phyloP scores from a whole-genome alignment of 2,329 filamentous ascomycete genomes.

The Albophoma yamanashiensis region DNA sequence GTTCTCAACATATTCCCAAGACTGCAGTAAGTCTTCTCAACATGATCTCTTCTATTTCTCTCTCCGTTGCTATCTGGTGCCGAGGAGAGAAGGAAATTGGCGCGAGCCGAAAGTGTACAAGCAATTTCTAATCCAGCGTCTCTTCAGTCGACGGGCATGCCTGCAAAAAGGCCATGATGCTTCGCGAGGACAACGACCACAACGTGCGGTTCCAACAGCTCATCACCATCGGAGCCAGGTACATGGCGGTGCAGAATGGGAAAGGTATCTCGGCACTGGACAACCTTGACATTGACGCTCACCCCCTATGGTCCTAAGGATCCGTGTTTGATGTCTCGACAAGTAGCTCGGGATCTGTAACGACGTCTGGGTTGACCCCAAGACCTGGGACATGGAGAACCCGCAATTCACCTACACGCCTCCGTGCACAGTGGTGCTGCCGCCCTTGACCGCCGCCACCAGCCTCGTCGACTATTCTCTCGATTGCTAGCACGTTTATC shows the following conservation, averaged over 20 bases:
- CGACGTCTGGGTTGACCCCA: constrained; percentile 8
- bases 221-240: constrained; percentile 16
- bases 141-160: no score
- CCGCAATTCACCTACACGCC: constrained; percentile 14
- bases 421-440: no score
- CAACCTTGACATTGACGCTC: constrained; percentile 15
- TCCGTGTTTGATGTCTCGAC: constrained; percentile 13
- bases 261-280: constrained; percentile 13
- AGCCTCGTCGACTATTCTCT: no score
- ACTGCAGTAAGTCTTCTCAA: neutral
- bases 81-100: no score
- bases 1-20: no score
- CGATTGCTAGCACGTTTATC: no score
- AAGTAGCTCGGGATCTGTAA: constrained; percentile 1
- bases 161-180: constrained; percentile 9
- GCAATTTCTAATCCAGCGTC: constrained; percentile 8
- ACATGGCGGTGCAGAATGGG: constrained; percentile 13
- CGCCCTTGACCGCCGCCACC: neutral
- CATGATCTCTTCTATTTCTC: no score
- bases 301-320: constrained; percentile 17
- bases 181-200: constrained; percentile 7
- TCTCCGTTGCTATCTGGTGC: no score
- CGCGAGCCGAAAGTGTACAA: no score
- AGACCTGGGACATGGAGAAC: constrained; percentile 18
- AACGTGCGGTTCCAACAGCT: constrained; percentile 13